Base-by-base conservation (phyloP, 176 grass and related monocot genomes). In the Musa troglodytarum region DNA sequence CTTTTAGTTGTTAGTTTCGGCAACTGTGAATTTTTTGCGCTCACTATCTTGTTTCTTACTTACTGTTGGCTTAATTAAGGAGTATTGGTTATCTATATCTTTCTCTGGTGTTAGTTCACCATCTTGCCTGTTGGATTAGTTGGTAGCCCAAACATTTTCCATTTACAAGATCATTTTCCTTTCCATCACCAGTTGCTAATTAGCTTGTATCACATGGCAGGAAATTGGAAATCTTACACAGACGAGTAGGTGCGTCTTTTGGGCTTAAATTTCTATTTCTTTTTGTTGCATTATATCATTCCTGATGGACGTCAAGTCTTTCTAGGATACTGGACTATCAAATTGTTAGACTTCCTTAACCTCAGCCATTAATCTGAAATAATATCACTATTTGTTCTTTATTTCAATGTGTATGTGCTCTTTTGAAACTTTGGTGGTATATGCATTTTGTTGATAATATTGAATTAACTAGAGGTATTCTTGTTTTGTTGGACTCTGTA, bases 191-290 rank as follows among this genome's bases (percentile, higher is more conserved):
- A 87, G 66, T 67, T 79, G 13, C 63, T 68, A 74, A 54, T 78
- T 26, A 78, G 12, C 70, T 69, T 20, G 64, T 87, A 15, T 84
- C 77, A 43, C 34, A 82, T 87, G 79, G 78, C 95, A 98, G 95
- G 95, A 94, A 78, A 69, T 93, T 85, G 95, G 88, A 85, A 88
- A 88, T 82, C 91, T 85, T 76, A 80, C 80, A 0, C 84, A 91
- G 83, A 98, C 84, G 88, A 94, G 87, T 83, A 88, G 94, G 89
- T 90, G 22, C 65, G 77, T 88, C 74, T 72, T 81, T 23, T 76
- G 15, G 51, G 71, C 58, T 83, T 85, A 84, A 69, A 76, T 51
- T 87, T 80, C 24, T 26, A 74, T 87, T 5, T 61, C 23, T 73
- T 83, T 75, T 73, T 82, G 59, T 65, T 67, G 56, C 70, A 63